phyloP scores from a whole-genome alignment of 1,284 basidiomycete genomes.

The Ceratobasidium sp. region DNA sequence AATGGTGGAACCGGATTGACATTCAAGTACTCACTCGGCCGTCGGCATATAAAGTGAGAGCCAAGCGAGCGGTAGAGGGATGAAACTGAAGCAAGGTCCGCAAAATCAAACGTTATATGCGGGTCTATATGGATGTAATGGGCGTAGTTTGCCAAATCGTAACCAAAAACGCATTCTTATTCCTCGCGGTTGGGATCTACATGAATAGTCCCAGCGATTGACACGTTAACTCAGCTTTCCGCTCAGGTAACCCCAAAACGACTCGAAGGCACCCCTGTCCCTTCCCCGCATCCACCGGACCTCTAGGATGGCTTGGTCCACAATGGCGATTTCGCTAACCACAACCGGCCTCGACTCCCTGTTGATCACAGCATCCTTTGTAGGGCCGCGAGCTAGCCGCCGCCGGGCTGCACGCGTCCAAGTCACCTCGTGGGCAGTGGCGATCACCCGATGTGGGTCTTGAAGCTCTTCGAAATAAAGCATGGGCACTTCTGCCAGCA shows the following conservation, averaged over 20 bases:
- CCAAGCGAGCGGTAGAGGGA: no score
- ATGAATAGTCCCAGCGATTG: neutral
- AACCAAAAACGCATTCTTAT: neutral
- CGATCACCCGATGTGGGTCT: slow-evolving; percentile 32
- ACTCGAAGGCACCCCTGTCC: slow-evolving; percentile 68
- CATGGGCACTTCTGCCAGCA: slow-evolving; percentile 36
- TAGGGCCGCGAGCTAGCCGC: slow-evolving; percentile 39
- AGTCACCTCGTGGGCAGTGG: slow-evolving; percentile 29
- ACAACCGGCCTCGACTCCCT: slow-evolving; percentile 39
- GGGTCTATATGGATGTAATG: neutral
- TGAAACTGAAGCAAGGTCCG: no score
- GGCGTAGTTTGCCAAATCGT: neutral
- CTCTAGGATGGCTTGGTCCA: slow-evolving; percentile 48
- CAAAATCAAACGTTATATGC: no score
- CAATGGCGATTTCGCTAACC: slow-evolving; percentile 36
- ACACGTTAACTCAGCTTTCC: slow-evolving; percentile 46
- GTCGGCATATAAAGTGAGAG: no score
- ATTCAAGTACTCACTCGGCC: no score
- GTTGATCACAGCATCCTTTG: slow-evolving; percentile 44
- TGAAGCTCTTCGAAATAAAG: slow-evolving; percentile 35
- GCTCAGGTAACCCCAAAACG: slow-evolving; percentile 67
- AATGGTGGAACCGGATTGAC: no score
- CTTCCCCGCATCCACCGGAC: slow-evolving; percentile 70
- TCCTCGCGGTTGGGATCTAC: neutral
- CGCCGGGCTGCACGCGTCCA: slow-evolving; percentile 34